Percentiles rank a stretch among this genome's conserved stretches.
Conservation (phyloP, 768 basidiomycete genomes). For the Coprinopsis cinerea region DNA sequence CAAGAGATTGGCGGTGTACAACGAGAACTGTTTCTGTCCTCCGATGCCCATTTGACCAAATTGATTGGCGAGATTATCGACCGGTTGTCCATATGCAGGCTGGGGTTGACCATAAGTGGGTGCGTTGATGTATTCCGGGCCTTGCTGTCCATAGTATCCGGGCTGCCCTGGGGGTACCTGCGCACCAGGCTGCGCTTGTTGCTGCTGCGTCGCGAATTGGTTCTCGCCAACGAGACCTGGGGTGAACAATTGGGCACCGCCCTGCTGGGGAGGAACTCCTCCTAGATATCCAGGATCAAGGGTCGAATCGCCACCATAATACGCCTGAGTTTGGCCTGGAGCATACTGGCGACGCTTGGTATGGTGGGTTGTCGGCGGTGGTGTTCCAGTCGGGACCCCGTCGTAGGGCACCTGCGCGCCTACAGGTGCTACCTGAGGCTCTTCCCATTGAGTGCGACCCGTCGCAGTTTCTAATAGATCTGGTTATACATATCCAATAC, state of each 20-base stretch:
- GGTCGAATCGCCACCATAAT: conserved; percentile 53
- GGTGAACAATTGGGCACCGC: conserved; percentile 67
- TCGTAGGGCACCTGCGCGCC: conserved; percentile 22
- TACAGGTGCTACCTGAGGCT: conserved; percentile 37
- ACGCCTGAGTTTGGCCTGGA: conserved; percentile 87
- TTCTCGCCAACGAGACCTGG: conserved; percentile 73
- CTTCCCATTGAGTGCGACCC: conserved; percentile 87
- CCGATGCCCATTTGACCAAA: conserved; percentile 86
- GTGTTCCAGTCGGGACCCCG: conserved; percentile 37
- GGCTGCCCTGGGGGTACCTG: conserved; percentile 25
- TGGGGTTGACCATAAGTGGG: conserved; percentile 34
- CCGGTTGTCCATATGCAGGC: conserved; percentile 41
- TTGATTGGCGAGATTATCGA: conserved; percentile 72
- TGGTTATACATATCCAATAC: conserved; percentile 12
- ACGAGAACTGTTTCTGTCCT: conserved; percentile 68
- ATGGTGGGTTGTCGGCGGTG: conserved; percentile 43
- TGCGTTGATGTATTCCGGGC: conserved; percentile 42
- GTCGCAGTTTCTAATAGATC: conserved; percentile 65
- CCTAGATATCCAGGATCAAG: conserved; percentile 39
- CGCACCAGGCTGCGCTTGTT: conserved; percentile 21
- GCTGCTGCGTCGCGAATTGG: conserved; percentile 63
- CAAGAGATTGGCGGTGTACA: conserved; percentile 88
- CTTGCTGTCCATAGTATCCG: conserved; percentile 37
- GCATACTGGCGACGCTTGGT: conserved; percentile 89
- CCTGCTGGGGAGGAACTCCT: conserved; percentile 32